A percentile compares a stretch with the other conserved stretches of the same genome.
phyloP scores from a whole-genome alignment of 352 stramenopile species.

The Globisporangium nagaii region DNA sequence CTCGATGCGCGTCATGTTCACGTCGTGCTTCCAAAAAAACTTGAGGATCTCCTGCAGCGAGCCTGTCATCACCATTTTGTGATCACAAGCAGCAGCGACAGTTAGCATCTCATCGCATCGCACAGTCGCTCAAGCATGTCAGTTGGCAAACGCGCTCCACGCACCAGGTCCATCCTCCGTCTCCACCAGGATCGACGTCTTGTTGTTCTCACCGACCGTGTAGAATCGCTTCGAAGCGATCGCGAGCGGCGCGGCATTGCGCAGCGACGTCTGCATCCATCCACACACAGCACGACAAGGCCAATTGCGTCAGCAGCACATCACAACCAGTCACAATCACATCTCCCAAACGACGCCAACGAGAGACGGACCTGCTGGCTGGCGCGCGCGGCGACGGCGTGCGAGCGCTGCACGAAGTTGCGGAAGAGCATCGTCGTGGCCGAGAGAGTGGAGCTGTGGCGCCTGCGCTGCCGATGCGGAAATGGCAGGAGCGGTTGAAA shows the following conservation, averaged over 20 bases:
- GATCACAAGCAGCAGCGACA: not conserved
- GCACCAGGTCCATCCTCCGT: constrained; percentile 54
- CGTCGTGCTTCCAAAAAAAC: constrained; percentile 97
- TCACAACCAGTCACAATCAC: too few species aligned
- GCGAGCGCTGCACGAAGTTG: constrained; percentile 5
- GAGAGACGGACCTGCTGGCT: not conserved
- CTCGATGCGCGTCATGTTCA: constrained; percentile 97
- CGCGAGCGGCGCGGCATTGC: constrained; percentile 4
- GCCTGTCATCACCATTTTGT: constrained; percentile 46
- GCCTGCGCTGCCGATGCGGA: not conserved
- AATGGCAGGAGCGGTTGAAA: not conserved
- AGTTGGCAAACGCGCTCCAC: too few species aligned
- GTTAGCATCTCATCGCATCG: too few species aligned
- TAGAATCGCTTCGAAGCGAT: constrained; percentile 6
- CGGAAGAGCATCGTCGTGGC: constrained; percentile 2
- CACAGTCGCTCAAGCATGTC: too few species aligned
- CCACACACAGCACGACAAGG: not conserved
- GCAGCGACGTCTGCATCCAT: not conserved
- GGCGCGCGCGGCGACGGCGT: not conserved
- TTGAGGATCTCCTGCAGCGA: constrained; percentile 93
- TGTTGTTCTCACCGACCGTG: constrained; percentile 38
- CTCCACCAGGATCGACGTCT: constrained; percentile 77
- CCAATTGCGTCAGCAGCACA: not conserved
- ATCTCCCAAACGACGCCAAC: too few species aligned
- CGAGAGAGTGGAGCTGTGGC: not conserved